Conservation (phyloP, 106 monocot species). For the Apostasia shenzhenica region DNA sequence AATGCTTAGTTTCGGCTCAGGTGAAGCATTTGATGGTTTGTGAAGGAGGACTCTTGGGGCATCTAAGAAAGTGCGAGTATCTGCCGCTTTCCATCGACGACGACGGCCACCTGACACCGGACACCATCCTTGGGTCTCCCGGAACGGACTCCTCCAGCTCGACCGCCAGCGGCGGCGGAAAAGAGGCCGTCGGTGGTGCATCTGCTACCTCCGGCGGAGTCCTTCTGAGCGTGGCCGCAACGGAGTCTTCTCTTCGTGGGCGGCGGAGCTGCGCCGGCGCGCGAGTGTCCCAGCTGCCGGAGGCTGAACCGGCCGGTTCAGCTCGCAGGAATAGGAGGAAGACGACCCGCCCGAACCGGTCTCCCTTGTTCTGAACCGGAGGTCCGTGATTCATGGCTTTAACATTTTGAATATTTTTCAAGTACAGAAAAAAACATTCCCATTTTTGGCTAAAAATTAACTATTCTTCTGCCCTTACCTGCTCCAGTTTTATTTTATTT, state of each 20-base stretch:
- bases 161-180: slow-evolving; percentile 9
- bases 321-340: slow-evolving; percentile 23
- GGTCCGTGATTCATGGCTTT: background rate
- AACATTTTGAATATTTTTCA: too few relatives aligned
- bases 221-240: background rate
- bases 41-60: slow-evolving; percentile 30
- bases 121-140: slow-evolving; percentile 47
- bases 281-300: background rate
- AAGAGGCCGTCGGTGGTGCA: background rate
- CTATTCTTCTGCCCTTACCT: too few relatives aligned
- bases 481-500: too few relatives aligned
- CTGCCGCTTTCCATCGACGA: slow-evolving; percentile 50
- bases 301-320: background rate
- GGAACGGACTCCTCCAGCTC: slow-evolving; percentile 12
- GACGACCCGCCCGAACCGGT: slow-evolving; percentile 45
- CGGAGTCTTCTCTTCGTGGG: slow-evolving; percentile 2
- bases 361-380: slow-evolving; percentile 44
- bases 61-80: slow-evolving; percentile 51
- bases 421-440: too few relatives aligned
- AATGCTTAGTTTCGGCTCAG: slow-evolving; percentile 13
- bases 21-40: slow-evolving; percentile 43
- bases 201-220: background rate
- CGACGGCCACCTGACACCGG: slow-evolving; percentile 57
- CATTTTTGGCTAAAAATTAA: too few relatives aligned
- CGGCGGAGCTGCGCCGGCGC: background rate